phyloP scores from a whole-genome alignment of 768 basidiomycete species.

The Tricholoma terreum region DNA sequence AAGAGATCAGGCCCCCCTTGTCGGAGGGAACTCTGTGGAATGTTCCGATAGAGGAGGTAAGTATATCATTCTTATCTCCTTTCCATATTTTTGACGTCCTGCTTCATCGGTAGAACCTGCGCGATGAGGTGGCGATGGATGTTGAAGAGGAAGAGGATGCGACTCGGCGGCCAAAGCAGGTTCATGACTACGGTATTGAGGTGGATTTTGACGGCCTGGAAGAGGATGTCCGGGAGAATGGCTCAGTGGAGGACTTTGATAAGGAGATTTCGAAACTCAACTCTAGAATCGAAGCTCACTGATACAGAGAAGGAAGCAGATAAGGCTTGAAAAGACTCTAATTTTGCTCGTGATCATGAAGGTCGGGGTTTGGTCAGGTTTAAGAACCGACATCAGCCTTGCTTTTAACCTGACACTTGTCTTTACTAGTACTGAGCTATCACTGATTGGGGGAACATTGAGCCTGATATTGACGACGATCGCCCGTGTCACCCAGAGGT shows the following conservation, averaged over 20 bases:
- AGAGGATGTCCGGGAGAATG: constrained; percentile 73
- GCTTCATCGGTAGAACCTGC: constrained; percentile 54
- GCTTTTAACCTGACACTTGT: too few species aligned
- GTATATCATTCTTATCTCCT: constrained; percentile 6
- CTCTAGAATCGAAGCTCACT: constrained; percentile 67
- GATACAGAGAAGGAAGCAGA: constrained; percentile 94
- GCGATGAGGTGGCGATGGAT: constrained; percentile 88
- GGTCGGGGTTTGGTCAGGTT: too few species aligned
- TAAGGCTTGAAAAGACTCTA: constrained; percentile 86
- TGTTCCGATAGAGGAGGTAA: constrained; percentile 94
- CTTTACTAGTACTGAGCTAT: too few species aligned
- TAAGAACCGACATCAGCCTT: too few species aligned
- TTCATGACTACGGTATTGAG: constrained; percentile 85
- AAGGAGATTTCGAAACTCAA: constrained; percentile 65
- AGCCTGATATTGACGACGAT: too few species aligned
- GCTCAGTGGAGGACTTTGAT: constrained; percentile 69
- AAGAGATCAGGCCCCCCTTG: constrained; percentile 85
- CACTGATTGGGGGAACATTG: too few species aligned
- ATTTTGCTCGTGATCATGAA: constrained; percentile 86
- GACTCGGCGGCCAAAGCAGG: constrained; percentile 66
- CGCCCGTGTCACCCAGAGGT: too few species aligned
- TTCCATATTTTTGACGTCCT: constrained; percentile 5
- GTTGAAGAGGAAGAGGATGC: constrained; percentile 86
- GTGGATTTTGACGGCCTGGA: constrained; percentile 77
- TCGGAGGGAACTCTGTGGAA: constrained; percentile 71